phyloP scores from a whole-genome alignment of 768 basidiomycete genomes.

The Strobilomyces confusus region DNA sequence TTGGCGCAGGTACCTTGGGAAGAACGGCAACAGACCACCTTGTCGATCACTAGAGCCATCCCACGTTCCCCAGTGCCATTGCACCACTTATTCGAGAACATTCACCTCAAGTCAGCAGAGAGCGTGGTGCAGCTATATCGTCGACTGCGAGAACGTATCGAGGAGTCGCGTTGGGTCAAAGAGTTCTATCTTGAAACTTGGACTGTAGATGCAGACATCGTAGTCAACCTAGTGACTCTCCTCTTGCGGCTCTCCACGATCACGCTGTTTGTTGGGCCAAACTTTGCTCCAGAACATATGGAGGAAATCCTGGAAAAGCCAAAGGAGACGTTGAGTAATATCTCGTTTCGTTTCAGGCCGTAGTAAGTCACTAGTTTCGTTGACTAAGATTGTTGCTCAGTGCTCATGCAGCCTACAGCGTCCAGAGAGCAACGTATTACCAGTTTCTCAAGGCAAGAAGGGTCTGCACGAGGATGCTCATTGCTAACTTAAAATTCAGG shows the following conservation, averaged over 20 bases:
- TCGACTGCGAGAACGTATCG: conserved; percentile 42
- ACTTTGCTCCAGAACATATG: conserved; percentile 77
- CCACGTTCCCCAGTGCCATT: conserved; percentile 57
- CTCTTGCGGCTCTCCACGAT: conserved; percentile 51
- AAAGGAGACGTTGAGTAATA: conserved; percentile 40
- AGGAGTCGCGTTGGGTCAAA: conserved; percentile 40
- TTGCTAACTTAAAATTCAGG: conserved; percentile 36
- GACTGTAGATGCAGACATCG: conserved; percentile 69
- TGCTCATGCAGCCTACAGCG: conserved; percentile 39
- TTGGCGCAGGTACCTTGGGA: conserved; percentile 46
- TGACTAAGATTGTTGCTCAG: too few species aligned
- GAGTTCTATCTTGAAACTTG: conserved; percentile 56
- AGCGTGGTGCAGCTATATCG: conserved; percentile 57
- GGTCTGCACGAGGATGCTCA: background rate
- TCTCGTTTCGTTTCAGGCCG: conserved; percentile 76
- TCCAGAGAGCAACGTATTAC: conserved; percentile 72
- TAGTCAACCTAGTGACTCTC: conserved; percentile 62
- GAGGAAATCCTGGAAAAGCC: conserved; percentile 61
- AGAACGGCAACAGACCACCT: conserved; percentile 47
- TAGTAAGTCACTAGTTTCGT: too few species aligned
- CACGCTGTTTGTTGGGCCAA: conserved; percentile 67
- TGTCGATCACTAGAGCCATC: conserved; percentile 60
- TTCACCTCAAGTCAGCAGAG: conserved; percentile 47
- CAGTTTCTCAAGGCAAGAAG: conserved; percentile 67
- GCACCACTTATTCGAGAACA: conserved; percentile 52